Conservation (phyloP, 805 yeast genomes). For the Yamadazyma scolyti region DNA sequence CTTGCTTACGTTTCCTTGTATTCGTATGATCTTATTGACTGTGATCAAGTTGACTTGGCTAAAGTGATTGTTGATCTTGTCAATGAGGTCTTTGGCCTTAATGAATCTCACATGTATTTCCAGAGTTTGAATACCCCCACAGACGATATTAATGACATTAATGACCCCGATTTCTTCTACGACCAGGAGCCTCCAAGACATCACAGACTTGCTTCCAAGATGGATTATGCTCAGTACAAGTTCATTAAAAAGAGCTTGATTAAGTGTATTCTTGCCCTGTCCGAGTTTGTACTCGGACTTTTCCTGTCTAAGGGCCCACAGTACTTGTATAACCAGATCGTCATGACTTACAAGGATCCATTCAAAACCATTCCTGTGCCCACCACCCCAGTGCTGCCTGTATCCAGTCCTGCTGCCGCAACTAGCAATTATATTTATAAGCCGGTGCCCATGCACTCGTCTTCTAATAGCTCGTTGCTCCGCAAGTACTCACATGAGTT, state of each 20-base stretch:
- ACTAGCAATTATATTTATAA: conserved; percentile 9
- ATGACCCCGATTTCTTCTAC: conserved; percentile 7
- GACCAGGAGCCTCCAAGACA: too few species aligned
- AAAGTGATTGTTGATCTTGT: conserved; percentile 29
- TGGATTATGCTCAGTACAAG: conserved; percentile 15
- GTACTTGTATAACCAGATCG: conserved; percentile 19
- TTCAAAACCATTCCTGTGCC: conserved; percentile 6
- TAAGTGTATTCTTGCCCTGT: conserved; percentile 22
- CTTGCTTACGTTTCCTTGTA: conserved; percentile 47
- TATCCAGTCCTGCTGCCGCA: neutral
- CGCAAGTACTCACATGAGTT: conserved; percentile 6
- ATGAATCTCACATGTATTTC: conserved; percentile 16
- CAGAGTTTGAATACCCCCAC: conserved; percentile 18
- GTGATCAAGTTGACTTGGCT: conserved; percentile 23
- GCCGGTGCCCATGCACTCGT: conserved; percentile 10
- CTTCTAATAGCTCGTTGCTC: conserved; percentile 6
- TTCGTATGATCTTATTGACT: conserved; percentile 42
- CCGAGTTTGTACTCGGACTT: conserved; percentile 23
- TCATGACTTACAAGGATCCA: conserved; percentile 10
- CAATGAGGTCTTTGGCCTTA: conserved; percentile 25
- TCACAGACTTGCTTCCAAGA: conserved; percentile 1
- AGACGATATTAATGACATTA: conserved; percentile 2
- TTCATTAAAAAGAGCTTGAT: conserved; percentile 24
- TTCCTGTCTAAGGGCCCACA: conserved; percentile 29
- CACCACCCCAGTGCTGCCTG: conserved; percentile 5